These are phyloP conservation scores for Vachellia collinsii DNA, from an alignment of 306 rosid genomes.

Conservation along the genomic window DNA sequence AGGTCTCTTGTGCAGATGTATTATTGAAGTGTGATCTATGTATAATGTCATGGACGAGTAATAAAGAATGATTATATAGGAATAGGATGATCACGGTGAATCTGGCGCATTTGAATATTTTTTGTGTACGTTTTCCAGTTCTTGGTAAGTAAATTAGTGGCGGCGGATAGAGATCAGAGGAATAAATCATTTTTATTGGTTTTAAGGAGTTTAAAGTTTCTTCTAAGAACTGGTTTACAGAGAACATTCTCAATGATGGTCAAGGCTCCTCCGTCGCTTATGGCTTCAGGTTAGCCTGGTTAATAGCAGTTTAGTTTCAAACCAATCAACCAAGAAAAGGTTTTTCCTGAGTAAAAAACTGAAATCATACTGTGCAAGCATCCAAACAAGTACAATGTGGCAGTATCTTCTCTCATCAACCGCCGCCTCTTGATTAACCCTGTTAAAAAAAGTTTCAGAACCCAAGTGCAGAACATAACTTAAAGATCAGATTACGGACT, in stretches of 20 bases:
- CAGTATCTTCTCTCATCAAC: too few species aligned
- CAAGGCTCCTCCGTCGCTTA: background rate
- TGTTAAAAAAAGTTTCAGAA: background rate
- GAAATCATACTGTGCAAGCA: too few species aligned
- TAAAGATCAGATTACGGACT: background rate
- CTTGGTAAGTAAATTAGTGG: background rate
- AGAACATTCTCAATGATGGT: background rate
- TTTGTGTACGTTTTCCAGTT: background rate
- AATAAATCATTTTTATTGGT: background rate
- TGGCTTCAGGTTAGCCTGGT: background rate
- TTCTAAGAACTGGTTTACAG: background rate
- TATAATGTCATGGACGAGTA: background rate
- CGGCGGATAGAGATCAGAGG: background rate
- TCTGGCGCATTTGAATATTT: slow-evolving; percentile 17
- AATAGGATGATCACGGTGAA: slow-evolving; percentile 5
- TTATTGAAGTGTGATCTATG: background rate
- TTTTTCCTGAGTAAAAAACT: too few species aligned
- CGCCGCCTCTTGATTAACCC: too few species aligned
- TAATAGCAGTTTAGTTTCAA: background rate
- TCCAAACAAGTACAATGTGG: too few species aligned
- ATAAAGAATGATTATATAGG: slow-evolving; percentile 10
- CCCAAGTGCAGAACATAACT: background rate
- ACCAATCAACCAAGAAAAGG: background rate
- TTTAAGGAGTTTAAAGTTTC: background rate
- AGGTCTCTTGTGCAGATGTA: background rate